A percentile compares a stretch with the other conserved stretches of the same genome.
phyloP scores from a whole-genome alignment of 345 rosid species.

The Salix arbutifolia region DNA sequence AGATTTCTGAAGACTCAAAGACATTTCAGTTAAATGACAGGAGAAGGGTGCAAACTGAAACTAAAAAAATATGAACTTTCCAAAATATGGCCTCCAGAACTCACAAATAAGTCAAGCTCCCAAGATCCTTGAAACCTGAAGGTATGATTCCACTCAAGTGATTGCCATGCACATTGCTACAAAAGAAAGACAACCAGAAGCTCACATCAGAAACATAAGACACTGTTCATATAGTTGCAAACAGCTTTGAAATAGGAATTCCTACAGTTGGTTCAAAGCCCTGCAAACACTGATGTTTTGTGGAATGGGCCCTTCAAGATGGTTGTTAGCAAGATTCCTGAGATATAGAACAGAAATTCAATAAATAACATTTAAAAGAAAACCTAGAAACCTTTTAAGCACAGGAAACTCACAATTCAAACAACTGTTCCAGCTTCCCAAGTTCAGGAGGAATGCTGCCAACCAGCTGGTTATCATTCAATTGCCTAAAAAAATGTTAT shows the following conservation, averaged over 20 bases:
- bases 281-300: conserved; percentile 73
- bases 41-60: not conserved
- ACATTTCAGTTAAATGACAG: not conserved
- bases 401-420: conserved; percentile 64
- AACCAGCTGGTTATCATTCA: conserved; percentile 62
- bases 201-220: not conserved
- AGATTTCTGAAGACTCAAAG: conserved; percentile 53
- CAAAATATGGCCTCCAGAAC: conserved; percentile 9
- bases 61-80: not conserved
- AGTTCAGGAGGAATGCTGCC: conserved; percentile 91
- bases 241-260: not conserved
- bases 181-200: not conserved
- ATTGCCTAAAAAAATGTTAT: conserved; percentile 45
- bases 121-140: conserved; percentile 58
- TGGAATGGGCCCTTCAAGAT: conserved; percentile 82
- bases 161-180: conserved; percentile 87
- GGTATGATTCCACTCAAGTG: conserved; percentile 73
- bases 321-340: conserved; percentile 90
- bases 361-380: not conserved
- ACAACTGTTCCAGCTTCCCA: conserved; percentile 81
- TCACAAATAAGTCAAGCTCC: conserved; percentile 89
- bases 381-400: not conserved
- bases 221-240: not conserved
- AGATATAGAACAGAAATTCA: not conserved
- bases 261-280: conserved; percentile 89